phyloP scores from a whole-genome alignment of 495 filamentous ascomycete genomes.

The Penicillium ochrochloron region DNA sequence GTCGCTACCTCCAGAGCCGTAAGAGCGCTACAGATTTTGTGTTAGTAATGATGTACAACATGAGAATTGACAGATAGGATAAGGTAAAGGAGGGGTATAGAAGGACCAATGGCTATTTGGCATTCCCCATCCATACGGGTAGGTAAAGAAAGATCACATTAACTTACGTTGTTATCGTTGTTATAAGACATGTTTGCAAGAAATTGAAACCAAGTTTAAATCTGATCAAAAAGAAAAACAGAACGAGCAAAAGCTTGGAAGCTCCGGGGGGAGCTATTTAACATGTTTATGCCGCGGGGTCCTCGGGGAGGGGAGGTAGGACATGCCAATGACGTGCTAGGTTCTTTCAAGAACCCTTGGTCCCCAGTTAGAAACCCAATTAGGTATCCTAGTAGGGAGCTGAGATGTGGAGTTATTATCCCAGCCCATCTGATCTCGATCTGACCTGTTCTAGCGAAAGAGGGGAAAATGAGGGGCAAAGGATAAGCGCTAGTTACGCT shows the following conservation, averaged over 20 bases:
- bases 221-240: not conserved
- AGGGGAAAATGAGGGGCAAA: constrained; percentile 9
- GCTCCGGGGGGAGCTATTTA: constrained; percentile 7
- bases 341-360: not conserved
- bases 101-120: not conserved
- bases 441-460: constrained; percentile 8
- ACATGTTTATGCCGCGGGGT: constrained; percentile 3
- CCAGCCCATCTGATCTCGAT: constrained; percentile 11
- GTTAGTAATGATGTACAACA: not conserved
- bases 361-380: not conserved
- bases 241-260: not conserved
- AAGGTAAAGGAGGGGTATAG: not conserved
- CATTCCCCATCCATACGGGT: not conserved
- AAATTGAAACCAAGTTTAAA: not conserved
- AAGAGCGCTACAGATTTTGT: constrained; percentile 3
- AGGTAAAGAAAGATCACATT: not conserved
- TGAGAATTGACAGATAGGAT: no score
- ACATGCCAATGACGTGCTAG: constrained; percentile 2
- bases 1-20: constrained; percentile 9
- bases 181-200: constrained; percentile 13
- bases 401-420: not conserved
- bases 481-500: not conserved
- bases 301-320: not conserved
- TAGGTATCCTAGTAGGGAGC: not conserved
- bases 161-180: constrained; percentile 16